Evolutionary conservation across 148 eudicot genomes (phyloP).

Genomic region (Spergularia bocconei): DNA sequence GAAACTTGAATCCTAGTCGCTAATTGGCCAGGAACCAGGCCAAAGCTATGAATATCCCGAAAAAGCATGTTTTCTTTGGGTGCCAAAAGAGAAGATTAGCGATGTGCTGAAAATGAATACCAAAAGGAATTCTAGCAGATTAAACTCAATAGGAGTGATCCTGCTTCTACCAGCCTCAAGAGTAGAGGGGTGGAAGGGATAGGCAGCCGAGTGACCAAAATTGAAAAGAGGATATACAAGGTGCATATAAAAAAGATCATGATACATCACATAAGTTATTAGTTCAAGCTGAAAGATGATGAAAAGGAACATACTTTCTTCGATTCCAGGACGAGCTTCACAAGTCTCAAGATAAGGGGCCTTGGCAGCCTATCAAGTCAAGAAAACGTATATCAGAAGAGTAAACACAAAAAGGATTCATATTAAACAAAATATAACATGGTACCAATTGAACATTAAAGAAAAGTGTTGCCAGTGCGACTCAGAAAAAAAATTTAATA

Average conservation of each 20-base stretch:
- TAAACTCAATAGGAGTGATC: no score
- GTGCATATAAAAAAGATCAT: no score
- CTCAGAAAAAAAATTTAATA: background rate
- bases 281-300: background rate
- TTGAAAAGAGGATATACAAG: background rate
- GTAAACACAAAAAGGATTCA: background rate
- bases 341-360: conserved; percentile 58
- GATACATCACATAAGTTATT: background rate
- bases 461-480: background rate
- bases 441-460: background rate
- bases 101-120: no score
- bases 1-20: background rate
- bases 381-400: conserved; percentile 5
- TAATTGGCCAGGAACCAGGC: no score
- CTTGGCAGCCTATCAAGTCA: conserved; percentile 52
- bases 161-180: background rate
- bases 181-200: background rate
- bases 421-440: background rate
- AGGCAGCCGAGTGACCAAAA: background rate
- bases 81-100: no score
- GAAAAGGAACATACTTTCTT: conserved; percentile 48
- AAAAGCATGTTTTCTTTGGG: background rate
- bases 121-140: no score
- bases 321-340: conserved; percentile 65
- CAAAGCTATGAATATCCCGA: background rate